Percentiles rank a stretch among this genome's conserved stretches.
Conservation (phyloP, 2,329 filamentous ascomycete genomes). For the Fusarium subglutinans region DNA sequence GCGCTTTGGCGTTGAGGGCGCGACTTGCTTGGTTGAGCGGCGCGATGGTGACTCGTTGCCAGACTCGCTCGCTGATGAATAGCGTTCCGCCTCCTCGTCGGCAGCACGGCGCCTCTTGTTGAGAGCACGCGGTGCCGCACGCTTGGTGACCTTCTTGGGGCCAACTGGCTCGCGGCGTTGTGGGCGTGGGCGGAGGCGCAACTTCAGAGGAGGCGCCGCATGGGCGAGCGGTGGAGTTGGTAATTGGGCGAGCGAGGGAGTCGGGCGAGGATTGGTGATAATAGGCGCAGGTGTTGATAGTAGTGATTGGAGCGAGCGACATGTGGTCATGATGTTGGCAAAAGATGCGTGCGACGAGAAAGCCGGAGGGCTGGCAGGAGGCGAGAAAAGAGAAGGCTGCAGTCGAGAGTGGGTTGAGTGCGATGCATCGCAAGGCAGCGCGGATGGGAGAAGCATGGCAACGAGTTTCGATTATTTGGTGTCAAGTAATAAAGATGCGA, state of each 20-base stretch:
- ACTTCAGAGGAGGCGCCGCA: conserved; percentile 61
- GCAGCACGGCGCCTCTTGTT: conserved; percentile 63
- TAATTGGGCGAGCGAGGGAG: conserved; percentile 49
- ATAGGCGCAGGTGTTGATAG: conserved; percentile 53
- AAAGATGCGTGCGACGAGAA: conserved; percentile 57
- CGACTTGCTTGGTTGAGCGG: conserved; percentile 31
- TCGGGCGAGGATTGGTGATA: conserved; percentile 49
- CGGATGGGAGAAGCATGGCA: conserved; percentile 68
- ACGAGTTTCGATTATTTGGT: conserved; percentile 14
- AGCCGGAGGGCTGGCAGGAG: conserved; percentile 65
- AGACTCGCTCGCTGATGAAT: conserved; percentile 51
- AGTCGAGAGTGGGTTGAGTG: conserved; percentile 55
- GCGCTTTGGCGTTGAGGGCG: conserved; percentile 67
- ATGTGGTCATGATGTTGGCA: conserved; percentile 66
- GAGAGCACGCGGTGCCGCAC: conserved; percentile 55
- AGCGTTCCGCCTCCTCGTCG: conserved; percentile 58
- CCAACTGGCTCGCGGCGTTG: conserved; percentile 46
- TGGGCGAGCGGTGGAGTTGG: conserved; percentile 66
- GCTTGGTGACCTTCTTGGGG: conserved; percentile 62
- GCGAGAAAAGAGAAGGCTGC: conserved; percentile 65
- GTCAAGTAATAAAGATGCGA: neutral
- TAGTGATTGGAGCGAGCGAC: conserved; percentile 69
- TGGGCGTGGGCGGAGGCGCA: conserved; percentile 62
- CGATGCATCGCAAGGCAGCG: conserved; percentile 66
- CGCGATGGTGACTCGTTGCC: conserved; percentile 44